Base-by-base conservation (phyloP, 805 yeast genomes). In the Starmerella khaoyaiensis region DNA sequence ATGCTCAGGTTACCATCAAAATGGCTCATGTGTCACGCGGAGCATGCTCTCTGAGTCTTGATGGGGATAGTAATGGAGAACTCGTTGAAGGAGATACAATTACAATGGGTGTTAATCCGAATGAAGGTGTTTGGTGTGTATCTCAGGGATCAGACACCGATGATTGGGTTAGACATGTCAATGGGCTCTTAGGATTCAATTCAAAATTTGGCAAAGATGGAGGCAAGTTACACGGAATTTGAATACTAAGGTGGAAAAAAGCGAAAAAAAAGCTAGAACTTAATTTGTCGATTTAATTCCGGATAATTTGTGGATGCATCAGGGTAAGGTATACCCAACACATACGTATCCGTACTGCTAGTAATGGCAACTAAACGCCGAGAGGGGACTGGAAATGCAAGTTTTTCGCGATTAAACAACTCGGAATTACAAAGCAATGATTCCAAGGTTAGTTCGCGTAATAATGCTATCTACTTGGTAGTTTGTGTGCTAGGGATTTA, bases 101-200 rank as follows among this genome's bases (percentile, higher is more conserved):
- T 18, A 39, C 47, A 21, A 51, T 57, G n/a, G 50, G 50, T 32
- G 35, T 53, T 5, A 51, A 49, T 29, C 41, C 43, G 29, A 57
- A 45, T 31, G 47, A 42, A 12, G 94, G 94, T 1, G 74, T 86
- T 12, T 84, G 90, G 76, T 86, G 96, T 59, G 76, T 87, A 3
- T 81, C 94, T 0, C 69, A 74, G 42, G 41, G 42, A 11, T 39
- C 48, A 2, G 68, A 77, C 6, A 82, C 76, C 44, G 77, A 79
- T 46, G 96, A 87, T 54, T 87, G 97, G 97, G 84, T 86, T 2
- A 71, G 70, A 40, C 94, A 93, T 23, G 74, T 87, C 38, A 87
- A 86, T 52, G 86, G 81, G 49, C 65, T 86, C 41, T 59, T 86
- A 30, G 95, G 96, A 2, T 86, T 86, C 66, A 86, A 86, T 55